phyloP scores from a whole-genome alignment of 495 filamentous ascomycete species.

The Neurospora sp. region DNA sequence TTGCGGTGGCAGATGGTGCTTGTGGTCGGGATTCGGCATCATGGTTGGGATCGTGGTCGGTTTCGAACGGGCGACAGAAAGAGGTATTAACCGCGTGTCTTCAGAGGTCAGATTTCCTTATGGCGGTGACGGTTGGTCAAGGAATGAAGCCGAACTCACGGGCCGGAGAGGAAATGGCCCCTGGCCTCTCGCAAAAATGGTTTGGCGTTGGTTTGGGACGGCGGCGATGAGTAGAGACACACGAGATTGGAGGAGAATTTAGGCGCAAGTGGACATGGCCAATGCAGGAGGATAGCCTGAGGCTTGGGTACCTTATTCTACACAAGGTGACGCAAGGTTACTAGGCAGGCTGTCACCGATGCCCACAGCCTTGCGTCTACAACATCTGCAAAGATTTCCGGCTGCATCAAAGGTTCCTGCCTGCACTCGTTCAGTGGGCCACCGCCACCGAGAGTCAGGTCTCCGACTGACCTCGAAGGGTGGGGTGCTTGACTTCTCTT shows the following conservation, averaged over 20 bases:
- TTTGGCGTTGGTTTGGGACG: background rate
- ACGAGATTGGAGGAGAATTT: background rate
- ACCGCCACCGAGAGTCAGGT: background rate
- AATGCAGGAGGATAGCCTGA: background rate
- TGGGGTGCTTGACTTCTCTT: background rate
- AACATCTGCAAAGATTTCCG: background rate
- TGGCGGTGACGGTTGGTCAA: background rate
- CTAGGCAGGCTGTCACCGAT: background rate
- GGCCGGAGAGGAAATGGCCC: background rate
- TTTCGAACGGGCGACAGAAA: background rate
- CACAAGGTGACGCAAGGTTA: background rate
- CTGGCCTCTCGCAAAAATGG: background rate
- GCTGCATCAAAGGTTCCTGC: background rate
- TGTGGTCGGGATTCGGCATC: background rate
- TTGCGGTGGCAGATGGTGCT: background rate
- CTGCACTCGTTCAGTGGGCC: background rate
- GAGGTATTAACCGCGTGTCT: background rate
- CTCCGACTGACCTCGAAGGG: background rate
- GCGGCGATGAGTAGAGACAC: background rate
- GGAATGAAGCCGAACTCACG: background rate
- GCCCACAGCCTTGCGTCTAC: background rate
- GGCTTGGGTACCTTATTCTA: background rate
- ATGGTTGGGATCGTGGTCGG: background rate
- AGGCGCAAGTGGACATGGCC: background rate
- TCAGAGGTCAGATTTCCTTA: background rate